Evolutionary conservation across 768 basidiomycete genomes (phyloP).

Genomic region (Candolleomyces aberdarensis): DNA sequence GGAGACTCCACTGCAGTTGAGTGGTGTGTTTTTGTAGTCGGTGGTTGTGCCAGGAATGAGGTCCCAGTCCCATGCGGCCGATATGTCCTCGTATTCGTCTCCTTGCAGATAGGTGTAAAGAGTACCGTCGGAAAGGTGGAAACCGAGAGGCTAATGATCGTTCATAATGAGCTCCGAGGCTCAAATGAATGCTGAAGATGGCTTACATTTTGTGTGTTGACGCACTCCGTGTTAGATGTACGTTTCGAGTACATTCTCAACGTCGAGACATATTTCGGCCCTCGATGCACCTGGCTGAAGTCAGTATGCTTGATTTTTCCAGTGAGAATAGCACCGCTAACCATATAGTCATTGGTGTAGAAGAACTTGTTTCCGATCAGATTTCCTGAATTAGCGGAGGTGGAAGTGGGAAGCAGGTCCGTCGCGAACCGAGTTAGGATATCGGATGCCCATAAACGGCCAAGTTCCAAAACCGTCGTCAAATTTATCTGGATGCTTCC

Average conservation of each 20-base stretch:
- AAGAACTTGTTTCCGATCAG: conserved; percentile 62
- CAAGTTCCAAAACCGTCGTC: conserved; percentile 46
- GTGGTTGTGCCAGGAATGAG: conserved; percentile 70
- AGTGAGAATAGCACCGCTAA: conserved; percentile 17
- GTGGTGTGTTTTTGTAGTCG: conserved; percentile 55
- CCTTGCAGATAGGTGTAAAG: conserved; percentile 63
- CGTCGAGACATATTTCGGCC: conserved; percentile 54
- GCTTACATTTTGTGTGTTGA: conserved; percentile 59
- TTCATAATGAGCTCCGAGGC: conserved; percentile 1
- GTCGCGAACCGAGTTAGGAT: conserved; percentile 36
- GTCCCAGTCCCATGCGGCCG: conserved; percentile 76
- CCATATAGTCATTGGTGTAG: conserved; percentile 69
- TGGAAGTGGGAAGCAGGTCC: conserved; percentile 30
- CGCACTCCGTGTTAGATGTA: conserved; percentile 61
- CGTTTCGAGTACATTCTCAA: conserved; percentile 62
- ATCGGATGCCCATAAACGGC: conserved; percentile 48
- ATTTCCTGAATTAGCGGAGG: conserved; percentile 51
- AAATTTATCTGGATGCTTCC: conserved; percentile 56
- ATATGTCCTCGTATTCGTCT: conserved; percentile 71
- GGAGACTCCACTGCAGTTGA: conserved; percentile 43
- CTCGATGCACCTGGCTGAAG: conserved; percentile 54
- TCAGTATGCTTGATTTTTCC: not conserved
- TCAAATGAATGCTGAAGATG: not conserved
- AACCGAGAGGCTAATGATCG: conserved; percentile 49
- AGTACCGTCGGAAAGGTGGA: conserved; percentile 67